Evolutionary conservation across 2,329 filamentous ascomycete genomes (phyloP), one percentile per base, ranked within the genome.

Genomic region (Epichloe sibirici): DNA sequence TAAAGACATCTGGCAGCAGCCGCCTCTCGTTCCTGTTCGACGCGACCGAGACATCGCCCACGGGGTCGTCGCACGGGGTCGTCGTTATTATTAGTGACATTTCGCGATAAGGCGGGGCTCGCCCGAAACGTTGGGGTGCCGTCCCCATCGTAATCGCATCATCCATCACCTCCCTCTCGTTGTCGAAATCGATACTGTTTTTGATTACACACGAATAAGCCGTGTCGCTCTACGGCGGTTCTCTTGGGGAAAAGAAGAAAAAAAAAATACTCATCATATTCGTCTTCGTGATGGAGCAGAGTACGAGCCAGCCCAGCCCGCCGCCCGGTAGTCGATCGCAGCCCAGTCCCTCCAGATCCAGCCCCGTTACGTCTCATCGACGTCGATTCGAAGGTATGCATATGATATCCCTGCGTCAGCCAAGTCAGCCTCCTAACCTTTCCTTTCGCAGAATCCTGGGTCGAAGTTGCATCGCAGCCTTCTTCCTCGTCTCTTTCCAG

Each of bases 401-500:
- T 13, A 53, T 47, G 25, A 35, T 46, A 6, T 44, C 40, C 38
- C 50, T 49, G 17, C 48, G 37, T 45, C 45, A 31, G 43, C 44
- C 17, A 37, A 23, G 23, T 38, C 37, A 48, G 31, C 40, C 31
- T 51, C 45, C 59, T 59, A 39, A 61, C 53, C 9, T 37, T 28
- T 44, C 37, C 17, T 21, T 31, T 47, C 53, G 59, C 74, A 90
- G 93, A 97, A 72, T 96, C 93, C 8, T 98, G 93, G 93, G 82
- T 97, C 61, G 91, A 98, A 67, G 83, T 98, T 55, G 82, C 86
- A 46, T 96, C 91, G 4, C 88, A 93, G 61, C 90, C 91, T 7
- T 96, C 91, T 0, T 95, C 91, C 2, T 95, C 91, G 2, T 96
- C 90, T 13, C 74, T 95, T 12, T 95, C 90, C 21, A 95, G 82